phyloP scores from a whole-genome alignment of 1,284 basidiomycete genomes.

The Pisolithus thermaeus region DNA sequence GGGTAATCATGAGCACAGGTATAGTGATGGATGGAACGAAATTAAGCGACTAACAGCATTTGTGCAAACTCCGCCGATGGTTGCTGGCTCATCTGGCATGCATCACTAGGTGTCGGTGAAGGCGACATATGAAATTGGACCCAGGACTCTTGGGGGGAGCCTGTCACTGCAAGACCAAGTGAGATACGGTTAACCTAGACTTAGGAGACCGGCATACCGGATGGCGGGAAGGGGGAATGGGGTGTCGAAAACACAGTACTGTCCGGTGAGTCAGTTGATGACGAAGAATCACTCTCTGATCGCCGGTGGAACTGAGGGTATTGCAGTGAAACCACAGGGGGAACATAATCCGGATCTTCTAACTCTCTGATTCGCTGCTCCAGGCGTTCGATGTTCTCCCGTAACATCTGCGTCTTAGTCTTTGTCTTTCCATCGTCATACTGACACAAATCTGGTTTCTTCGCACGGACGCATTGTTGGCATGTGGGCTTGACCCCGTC shows the following conservation, averaged over 20 bases:
- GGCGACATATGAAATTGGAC: constrained; percentile 37
- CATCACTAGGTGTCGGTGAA: constrained; percentile 44
- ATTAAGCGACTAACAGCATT: constrained; percentile 48
- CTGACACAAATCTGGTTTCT: constrained; percentile 52
- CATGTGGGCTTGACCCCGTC: constrained; percentile 56
- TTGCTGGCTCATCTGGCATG: constrained; percentile 45
- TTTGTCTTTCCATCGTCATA: constrained; percentile 64
- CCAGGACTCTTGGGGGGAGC: constrained; percentile 28
- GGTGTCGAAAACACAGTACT: constrained; percentile 52
- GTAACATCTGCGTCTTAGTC: constrained; percentile 55
- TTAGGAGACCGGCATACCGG: constrained; percentile 33
- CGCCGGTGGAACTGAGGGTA: constrained; percentile 47
- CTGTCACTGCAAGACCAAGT: constrained; percentile 15
- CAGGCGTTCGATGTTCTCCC: constrained; percentile 52
- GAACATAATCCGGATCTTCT: constrained; percentile 54
- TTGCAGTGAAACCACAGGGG: constrained; percentile 45
- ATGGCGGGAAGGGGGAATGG: constrained; percentile 53
- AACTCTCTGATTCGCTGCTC: constrained; percentile 53
- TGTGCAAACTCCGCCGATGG: constrained; percentile 57
- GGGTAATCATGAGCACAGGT: constrained; percentile 13
- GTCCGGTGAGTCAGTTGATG: constrained; percentile 52
- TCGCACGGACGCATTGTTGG: constrained; percentile 55
- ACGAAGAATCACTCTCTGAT: constrained; percentile 60
- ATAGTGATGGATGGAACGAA: constrained; percentile 3
- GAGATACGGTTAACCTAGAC: constrained; percentile 20